Base-by-base conservation (phyloP, 192 early-diverging fungal species). In the Coemansia sp. region DNA sequence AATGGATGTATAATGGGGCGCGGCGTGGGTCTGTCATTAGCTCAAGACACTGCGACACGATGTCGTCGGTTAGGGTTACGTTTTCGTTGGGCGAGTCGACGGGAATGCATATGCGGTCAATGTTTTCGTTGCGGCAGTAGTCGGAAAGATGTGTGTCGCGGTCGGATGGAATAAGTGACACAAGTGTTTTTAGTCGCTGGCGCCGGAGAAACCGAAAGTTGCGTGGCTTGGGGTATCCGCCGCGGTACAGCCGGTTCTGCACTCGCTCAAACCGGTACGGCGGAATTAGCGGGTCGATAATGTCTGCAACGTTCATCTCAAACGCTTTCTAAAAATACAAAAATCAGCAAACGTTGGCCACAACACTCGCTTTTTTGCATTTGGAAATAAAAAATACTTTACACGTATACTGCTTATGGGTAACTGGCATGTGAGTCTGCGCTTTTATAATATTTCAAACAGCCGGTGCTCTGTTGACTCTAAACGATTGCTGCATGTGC, bases 51-150 rank as follows among this genome's bases (percentile, higher is more conserved):
- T 83, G 80, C 2, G 90, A 78, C 2, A 88, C 92, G 9, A 86
- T 84, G 34, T 82, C 84, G 61, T 93, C 91, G 3, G 83, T 88
- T 2, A 97, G 67, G 3, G 95, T 91, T 36, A 96, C 85, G 56
- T 88, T 90, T 54, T 95, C 92, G 60, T 96, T 94, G 56, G 93
- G 88, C 50, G 88, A 90, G 20, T 89, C 88, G 3, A 94, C 92
- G 7, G 74, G 82, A 17, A 95, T 71, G 53, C 86, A 85, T 21
- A 93, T 84, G 0, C 82, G 73, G 5, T 78, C 67, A 15, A 98
- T 94, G 17, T 77, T 69, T 46, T 91, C 76, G 9, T 67, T 62
- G 5, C 67, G 55, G 67, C 89, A 94, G 56, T 92, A 93, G 5
- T 82, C 73, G 18, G 72, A 47, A 8, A 94, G 79, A 24, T 73